These are phyloP conservation scores for Eudorina sp. DNA, from an alignment of 139 green algal species.

Conservation along the genomic window DNA sequence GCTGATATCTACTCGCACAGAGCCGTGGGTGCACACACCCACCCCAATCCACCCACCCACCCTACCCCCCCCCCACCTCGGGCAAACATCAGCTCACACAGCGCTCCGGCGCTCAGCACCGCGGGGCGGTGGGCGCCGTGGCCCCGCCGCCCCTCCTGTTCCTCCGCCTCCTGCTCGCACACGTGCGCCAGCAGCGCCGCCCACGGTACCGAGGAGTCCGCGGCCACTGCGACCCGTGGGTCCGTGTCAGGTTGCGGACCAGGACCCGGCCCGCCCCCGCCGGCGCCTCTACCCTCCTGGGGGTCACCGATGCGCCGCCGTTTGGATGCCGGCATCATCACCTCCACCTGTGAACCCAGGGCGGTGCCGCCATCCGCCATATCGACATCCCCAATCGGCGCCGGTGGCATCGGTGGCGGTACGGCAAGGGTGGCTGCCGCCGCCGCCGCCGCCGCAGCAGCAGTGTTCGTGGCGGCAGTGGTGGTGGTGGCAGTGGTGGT, in stretches of 20 bases:
- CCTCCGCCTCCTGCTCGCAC: constrained; percentile 4
- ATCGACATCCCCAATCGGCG: too few species aligned
- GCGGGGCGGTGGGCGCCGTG: neutral
- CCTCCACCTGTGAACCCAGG: too few species aligned
- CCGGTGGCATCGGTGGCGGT: too few species aligned
- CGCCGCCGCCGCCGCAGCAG: neutral
- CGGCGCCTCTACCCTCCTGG: too few species aligned
- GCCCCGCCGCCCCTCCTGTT: neutral
- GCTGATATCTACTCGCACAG: too few species aligned
- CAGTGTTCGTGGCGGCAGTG: neutral
- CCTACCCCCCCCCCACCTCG: neutral
- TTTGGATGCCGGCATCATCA: too few species aligned
- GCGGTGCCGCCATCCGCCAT: too few species aligned
- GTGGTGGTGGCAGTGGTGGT: neutral
- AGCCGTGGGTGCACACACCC: too few species aligned
- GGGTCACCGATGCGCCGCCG: too few species aligned
- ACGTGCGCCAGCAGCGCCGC: constrained; percentile 36
- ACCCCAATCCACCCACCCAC: neutral
- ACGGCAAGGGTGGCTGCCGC: too few species aligned
- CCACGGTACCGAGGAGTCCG: constrained; percentile 2
- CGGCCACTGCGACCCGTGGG: neutral
- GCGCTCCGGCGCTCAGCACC: neutral
- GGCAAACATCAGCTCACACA: neutral
- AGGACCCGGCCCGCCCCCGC: too few species aligned
- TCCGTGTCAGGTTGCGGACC: too few species aligned